Evolutionary conservation across 2,329 filamentous ascomycete genomes (phyloP).

Genomic region (Nannizziopsis barbatae): DNA sequence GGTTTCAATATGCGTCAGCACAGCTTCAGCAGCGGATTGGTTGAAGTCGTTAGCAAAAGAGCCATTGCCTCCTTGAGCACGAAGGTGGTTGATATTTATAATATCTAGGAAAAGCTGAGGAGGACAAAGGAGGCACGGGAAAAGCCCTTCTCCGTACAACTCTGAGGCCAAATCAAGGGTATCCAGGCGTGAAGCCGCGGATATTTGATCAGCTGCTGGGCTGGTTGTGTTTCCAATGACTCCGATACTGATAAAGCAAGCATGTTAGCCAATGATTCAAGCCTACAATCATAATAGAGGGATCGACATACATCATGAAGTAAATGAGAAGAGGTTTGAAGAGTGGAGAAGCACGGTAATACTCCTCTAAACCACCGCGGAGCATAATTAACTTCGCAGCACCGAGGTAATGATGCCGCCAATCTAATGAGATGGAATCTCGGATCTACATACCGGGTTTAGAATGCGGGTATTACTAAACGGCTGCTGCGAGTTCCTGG

Average conservation of each 20-base stretch:
- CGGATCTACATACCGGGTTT: constrained; percentile 10
- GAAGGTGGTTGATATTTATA: constrained; percentile 4
- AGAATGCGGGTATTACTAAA: background rate
- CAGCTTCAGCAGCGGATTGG: background rate
- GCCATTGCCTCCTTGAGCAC: background rate
- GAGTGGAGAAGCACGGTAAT: constrained; percentile 3
- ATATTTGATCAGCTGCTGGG: background rate
- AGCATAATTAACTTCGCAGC: constrained; percentile 16
- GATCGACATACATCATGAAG: constrained; percentile 13
- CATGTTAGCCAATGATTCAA: background rate
- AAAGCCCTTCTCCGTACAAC: constrained; percentile 4
- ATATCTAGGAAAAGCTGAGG: constrained; percentile 2
- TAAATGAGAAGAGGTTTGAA: constrained; percentile 9
- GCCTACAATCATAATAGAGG: background rate
- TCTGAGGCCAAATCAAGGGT: background rate
- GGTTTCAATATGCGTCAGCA: constrained; percentile 1
- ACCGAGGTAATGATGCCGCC: constrained; percentile 16
- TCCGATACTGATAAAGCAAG: background rate
- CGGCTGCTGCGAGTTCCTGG: background rate
- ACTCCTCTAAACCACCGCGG: constrained; percentile 14
- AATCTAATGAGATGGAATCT: constrained; percentile 9
- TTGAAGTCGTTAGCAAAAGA: background rate
- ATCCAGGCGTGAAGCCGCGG: background rate
- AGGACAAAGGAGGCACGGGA: constrained; percentile 1
- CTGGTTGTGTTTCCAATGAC: constrained; percentile 6